Percentiles rank a stretch among this genome's conserved stretches.
Evolutionary conservation across 768 basidiomycete genomes (phyloP).

Genomic region (Tubosaeta sp.): DNA sequence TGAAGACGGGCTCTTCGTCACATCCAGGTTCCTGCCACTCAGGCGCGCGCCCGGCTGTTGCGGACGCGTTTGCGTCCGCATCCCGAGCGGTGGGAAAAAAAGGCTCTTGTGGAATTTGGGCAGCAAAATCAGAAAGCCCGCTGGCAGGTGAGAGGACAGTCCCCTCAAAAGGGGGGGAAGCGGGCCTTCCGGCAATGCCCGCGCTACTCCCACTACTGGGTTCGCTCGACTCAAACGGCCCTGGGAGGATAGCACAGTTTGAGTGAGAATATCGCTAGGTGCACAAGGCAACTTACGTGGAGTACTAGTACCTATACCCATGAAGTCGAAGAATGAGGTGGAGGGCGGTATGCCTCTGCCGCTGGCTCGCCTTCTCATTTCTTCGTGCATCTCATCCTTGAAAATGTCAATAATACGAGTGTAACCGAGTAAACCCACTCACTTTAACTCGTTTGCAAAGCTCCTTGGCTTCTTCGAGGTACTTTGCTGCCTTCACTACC

Average conservation of each 20-base stretch:
- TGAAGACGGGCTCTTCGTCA: not conserved
- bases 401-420: not conserved
- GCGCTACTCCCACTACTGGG: not conserved
- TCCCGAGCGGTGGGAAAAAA: not conserved
- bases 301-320: not conserved
- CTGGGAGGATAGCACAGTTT: not conserved
- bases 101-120: not conserved
- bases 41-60: not conserved
- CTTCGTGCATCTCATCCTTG: constrained; percentile 4
- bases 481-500: not conserved
- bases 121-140: no score
- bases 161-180: not conserved
- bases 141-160: not conserved
- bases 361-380: not conserved
- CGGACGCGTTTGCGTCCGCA: not conserved
- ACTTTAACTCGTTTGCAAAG: constrained; percentile 8
- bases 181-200: not conserved
- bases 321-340: not conserved
- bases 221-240: not conserved
- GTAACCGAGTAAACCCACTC: not conserved
- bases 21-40: not conserved
- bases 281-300: not conserved
- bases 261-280: not conserved
- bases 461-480: constrained; percentile 1
- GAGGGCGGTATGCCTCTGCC: not conserved